These are phyloP conservation scores for Epichloe typhina DNA, from an alignment of 2,329 filamentous ascomycete genomes.

Conservation along the genomic window DNA sequence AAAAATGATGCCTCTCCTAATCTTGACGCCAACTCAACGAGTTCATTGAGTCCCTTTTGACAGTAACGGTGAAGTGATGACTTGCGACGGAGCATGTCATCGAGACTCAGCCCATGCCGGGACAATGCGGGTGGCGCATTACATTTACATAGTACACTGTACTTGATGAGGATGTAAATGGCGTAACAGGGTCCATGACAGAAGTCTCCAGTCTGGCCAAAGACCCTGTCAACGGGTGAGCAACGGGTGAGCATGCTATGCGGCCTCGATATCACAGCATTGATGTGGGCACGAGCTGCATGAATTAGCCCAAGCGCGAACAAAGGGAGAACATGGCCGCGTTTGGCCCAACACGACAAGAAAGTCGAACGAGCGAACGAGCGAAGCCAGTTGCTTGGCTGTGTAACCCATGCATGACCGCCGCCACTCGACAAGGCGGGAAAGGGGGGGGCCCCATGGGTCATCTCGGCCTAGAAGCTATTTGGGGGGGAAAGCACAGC, in stretches of 20 bases:
- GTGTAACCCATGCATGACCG: constrained; percentile 5
- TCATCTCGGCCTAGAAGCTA: neutral
- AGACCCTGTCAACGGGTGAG: neutral
- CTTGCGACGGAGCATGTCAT: neutral
- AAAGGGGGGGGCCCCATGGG: neutral
- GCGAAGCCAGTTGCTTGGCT: neutral
- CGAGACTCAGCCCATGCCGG: neutral
- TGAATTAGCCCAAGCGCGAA: neutral
- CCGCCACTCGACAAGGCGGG: constrained; percentile 5
- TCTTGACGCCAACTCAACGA: neutral
- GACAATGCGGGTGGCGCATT: neutral
- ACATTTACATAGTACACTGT: neutral
- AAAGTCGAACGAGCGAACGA: neutral
- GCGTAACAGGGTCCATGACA: neutral
- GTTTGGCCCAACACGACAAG: neutral
- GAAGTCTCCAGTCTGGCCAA: neutral
- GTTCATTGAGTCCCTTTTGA: constrained; percentile 1
- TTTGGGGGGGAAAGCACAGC: neutral
- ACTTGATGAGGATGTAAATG: neutral
- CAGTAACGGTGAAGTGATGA: neutral
- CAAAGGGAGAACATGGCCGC: neutral
- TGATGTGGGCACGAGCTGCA: neutral
- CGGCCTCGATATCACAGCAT: neutral
- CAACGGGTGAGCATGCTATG: neutral
- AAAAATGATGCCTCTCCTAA: neutral